Percentiles rank a stretch among this genome's conserved stretches.
These are phyloP conservation scores for Penicillium parvum DNA, from an alignment of 495 filamentous ascomycete species.

Conservation along the genomic window DNA sequence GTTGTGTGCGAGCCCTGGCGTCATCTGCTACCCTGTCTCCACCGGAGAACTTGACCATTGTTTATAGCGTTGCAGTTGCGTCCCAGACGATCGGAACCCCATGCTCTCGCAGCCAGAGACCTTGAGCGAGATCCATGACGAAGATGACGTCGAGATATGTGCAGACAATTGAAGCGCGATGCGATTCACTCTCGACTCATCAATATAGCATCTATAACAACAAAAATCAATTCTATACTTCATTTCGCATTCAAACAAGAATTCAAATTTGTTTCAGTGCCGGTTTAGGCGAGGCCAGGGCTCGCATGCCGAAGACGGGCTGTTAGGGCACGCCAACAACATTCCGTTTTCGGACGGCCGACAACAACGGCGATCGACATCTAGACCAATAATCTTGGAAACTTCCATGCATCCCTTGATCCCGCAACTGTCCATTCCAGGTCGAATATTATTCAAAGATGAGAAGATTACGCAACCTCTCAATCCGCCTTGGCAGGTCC, in stretches of 20 bases:
- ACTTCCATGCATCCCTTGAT: not conserved
- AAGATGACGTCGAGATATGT: not conserved
- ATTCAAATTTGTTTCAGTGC: too few relatives aligned
- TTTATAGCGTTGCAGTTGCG: constrained; percentile 30
- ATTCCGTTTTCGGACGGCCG: constrained; percentile 22
- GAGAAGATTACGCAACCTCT: constrained; percentile 9
- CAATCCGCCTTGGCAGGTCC: not conserved
- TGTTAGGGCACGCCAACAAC: constrained; percentile 2
- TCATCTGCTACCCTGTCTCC: constrained; percentile 24
- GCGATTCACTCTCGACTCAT: too few relatives aligned
- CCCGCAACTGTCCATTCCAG: constrained; percentile 6
- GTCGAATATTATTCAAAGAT: too few relatives aligned
- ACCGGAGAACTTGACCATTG: constrained; percentile 20
- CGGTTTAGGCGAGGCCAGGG: too few relatives aligned
- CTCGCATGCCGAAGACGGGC: constrained; percentile 13
- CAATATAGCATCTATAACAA: too few relatives aligned
- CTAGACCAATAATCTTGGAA: constrained; percentile 10
- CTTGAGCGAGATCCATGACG: not conserved
- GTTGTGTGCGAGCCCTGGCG: constrained; percentile 3
- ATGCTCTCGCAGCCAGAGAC: not conserved
- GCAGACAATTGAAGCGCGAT: too few relatives aligned
- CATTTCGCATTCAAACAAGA: too few relatives aligned
- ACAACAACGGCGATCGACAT: constrained; percentile 7
- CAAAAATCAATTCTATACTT: too few relatives aligned
- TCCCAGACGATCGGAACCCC: constrained; percentile 5